Conservation (phyloP, 176 grass and related monocot genomes). For the Ampelocalamus luodianensis region DNA sequence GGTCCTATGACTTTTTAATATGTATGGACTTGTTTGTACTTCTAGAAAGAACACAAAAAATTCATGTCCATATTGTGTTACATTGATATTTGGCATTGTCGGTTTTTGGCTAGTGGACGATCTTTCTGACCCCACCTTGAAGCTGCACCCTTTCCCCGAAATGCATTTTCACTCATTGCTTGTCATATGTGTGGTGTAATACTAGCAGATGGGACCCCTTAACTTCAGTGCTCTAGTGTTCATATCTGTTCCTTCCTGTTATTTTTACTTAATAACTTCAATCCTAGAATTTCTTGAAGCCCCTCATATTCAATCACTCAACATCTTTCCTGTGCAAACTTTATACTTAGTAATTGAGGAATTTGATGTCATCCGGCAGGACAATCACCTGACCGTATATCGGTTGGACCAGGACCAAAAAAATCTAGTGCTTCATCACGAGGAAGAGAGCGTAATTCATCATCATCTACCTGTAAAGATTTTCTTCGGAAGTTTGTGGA, state of each 20-base stretch:
- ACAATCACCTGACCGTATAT: constrained; percentile 68
- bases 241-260: not conserved
- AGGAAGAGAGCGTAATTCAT: constrained; percentile 49
- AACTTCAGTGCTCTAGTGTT: not conserved
- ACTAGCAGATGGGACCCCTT: not conserved
- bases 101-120: not conserved
- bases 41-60: not conserved
- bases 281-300: not conserved
- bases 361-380: constrained; percentile 39
- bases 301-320: not conserved
- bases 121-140: not conserved
- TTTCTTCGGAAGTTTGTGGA: constrained; percentile 95
- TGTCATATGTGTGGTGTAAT: constrained; percentile 1
- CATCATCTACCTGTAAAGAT: constrained; percentile 79
- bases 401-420: constrained; percentile 57
- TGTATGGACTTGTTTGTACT: not conserved
- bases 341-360: not conserved
- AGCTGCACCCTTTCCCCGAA: not conserved
- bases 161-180: not conserved
- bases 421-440: constrained; percentile 55
- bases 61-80: not conserved
- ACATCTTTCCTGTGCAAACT: not conserved
- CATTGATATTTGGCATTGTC: not conserved
- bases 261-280: not conserved
- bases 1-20: not conserved